Percentiles rank a stretch among this genome's conserved stretches.
phyloP scores from a whole-genome alignment of 257 asterid species.

The Jacaranda mimosifolia region DNA sequence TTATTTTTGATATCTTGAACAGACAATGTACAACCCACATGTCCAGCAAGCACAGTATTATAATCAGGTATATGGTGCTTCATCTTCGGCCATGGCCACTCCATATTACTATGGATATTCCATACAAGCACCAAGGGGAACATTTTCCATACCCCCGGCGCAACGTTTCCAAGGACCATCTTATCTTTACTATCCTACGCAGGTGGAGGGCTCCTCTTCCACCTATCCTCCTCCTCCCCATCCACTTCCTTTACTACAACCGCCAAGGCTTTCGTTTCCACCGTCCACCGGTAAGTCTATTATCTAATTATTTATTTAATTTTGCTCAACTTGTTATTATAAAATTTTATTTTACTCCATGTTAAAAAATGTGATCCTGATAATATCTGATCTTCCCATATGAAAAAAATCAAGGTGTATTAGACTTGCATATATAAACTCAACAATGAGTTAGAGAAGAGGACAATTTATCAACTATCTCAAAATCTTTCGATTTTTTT shows the following conservation, averaged over 20 bases:
- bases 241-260: conserved; percentile 56
- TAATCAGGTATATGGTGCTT: conserved; percentile 64
- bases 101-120: conserved; percentile 84
- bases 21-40: conserved; percentile 82
- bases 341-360: not conserved
- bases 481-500: no score
- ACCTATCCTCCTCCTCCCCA: conserved; percentile 55
- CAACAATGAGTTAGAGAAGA: no score
- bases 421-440: no score
- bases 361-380: no score
- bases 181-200: conserved; percentile 81
- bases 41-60: conserved; percentile 80
- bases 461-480: no score
- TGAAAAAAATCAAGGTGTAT: no score
- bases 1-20: conserved; percentile 24
- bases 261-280: conserved; percentile 64
- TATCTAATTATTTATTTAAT: not conserved
- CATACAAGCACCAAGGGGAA: conserved; percentile 64
- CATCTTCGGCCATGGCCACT: conserved; percentile 65
- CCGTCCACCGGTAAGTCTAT: conserved; percentile 63
- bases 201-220: conserved; percentile 55
- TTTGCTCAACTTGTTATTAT: not conserved
- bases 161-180: conserved; percentile 79
- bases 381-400: no score
- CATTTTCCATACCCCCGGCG: conserved; percentile 63